Percentiles rank a stretch among this genome's conserved stretches.
Conservation (phyloP, 2,329 filamentous ascomycete genomes). For the Trematosphaeria pertusa region DNA sequence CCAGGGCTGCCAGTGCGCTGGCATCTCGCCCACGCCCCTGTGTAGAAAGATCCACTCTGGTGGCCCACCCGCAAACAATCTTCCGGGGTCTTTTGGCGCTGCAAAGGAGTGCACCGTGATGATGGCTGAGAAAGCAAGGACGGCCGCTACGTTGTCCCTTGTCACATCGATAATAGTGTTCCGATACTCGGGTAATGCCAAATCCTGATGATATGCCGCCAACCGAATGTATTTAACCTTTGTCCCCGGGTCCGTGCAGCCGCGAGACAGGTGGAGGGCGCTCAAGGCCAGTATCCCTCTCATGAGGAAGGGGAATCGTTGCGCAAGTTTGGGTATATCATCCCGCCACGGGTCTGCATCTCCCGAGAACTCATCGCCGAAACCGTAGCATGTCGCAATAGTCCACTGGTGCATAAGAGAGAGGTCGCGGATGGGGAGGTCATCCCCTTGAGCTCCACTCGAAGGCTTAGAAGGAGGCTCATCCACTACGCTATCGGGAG, state of each 20-base stretch:
- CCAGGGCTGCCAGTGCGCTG: constrained; percentile 21
- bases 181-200: constrained; percentile 26
- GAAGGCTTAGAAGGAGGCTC: constrained; percentile 4
- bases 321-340: constrained; percentile 18
- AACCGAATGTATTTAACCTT: constrained; percentile 13
- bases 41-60: constrained; percentile 23
- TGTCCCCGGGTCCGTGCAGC: constrained; percentile 2
- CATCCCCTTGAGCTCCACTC: constrained; percentile 1
- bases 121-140: constrained; percentile 23
- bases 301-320: constrained; percentile 26
- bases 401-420: constrained; percentile 27
- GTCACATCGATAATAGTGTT: constrained; percentile 16
- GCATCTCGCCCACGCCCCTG: constrained; percentile 17
- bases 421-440: constrained; percentile 18
- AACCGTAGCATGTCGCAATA: constrained; percentile 21
- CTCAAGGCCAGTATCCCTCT: constrained; percentile 24
- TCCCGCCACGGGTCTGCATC: constrained; percentile 20
- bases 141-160: constrained; percentile 15
- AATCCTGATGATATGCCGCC: constrained; percentile 23
- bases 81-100: constrained; percentile 12
- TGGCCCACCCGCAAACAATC: constrained; percentile 6
- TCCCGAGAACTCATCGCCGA: constrained; percentile 17
- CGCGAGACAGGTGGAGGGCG: constrained; percentile 21
- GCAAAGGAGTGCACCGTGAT: constrained; percentile 24
- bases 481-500: constrained; percentile 15